Base-by-base conservation (phyloP, 2,329 filamentous ascomycete species). In the Exutisphaerella laricina region DNA sequence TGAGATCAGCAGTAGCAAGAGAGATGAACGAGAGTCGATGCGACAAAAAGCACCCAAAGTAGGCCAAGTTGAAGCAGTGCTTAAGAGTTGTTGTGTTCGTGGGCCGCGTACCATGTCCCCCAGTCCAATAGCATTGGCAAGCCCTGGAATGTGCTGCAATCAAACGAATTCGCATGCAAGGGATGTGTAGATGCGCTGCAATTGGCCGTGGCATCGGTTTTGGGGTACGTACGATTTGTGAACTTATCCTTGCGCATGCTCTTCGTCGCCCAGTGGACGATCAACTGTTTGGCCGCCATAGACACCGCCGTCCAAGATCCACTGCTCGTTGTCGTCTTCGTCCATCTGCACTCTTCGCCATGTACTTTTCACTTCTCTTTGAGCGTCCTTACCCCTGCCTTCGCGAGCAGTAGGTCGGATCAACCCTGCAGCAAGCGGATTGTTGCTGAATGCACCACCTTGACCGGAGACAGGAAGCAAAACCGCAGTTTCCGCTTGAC, bases 371-470 rank as follows among this genome's bases (percentile, higher is more conserved):
- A 60, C 64, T 45, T 66, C 67, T 20, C 54, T 50, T 4, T 36
- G 49, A 32, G 39, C 57, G 9, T 60, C 66, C 40, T 67, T 70
- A 5, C 69, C 75, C 55, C 75, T 75, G 12, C 66, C 64, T 42
- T 77, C 61, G 42, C 63, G 67, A 32, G 69, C 70, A 2, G 80
- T 75, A 0, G 84, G 84, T 52, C 77, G 73, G 51, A 88, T 82
- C 50, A 87, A 58, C 0, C 74, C 73, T 2, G 77, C 77, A 9
- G 86, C 65, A 21, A 87, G 62, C 1, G 84, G 84, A 50, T 88
- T 88, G 43, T 69, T 73, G 53, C 80, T 83, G 55, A 85, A 87
- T 2, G 77, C 77, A 1, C 80, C 80, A 9, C 58, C 58, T 33
- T 20, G 51, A 22, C 52, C 51, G 29, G 63, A 53, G 61, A 53